phyloP scores from a whole-genome alignment of 2,329 filamentous ascomycete genomes.

The Exophiala bonariae region DNA sequence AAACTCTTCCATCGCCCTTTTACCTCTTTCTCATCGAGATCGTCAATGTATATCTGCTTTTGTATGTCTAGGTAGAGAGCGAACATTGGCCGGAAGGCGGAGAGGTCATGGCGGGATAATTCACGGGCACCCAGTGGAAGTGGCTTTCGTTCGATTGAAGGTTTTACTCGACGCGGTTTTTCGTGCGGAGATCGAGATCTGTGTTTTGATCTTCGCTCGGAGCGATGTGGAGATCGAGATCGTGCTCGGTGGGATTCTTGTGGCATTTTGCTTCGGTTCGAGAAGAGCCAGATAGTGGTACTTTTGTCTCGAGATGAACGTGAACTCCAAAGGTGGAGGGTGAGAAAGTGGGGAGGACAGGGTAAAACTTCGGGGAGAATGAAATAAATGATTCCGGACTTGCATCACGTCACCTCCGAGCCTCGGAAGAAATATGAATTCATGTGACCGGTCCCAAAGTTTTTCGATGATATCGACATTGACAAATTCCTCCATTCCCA shows the following conservation, averaged over 20 bases:
- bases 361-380: too few relatives aligned
- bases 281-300: not conserved
- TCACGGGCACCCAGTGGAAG: slow-evolving; percentile 68
- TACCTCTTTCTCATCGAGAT: slow-evolving; percentile 71
- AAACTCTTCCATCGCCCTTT: slow-evolving; percentile 94
- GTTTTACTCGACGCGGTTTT: not conserved
- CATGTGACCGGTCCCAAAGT: not conserved
- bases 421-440: not conserved
- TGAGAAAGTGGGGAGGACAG: not conserved
- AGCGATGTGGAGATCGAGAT: slow-evolving; percentile 21
- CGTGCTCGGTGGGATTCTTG: slow-evolving; percentile 8
- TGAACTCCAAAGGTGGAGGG: not conserved
- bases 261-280: not conserved
- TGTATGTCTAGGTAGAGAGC: slow-evolving; percentile 85
- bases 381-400: too few relatives aligned
- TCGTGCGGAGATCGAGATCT: slow-evolving; percentile 12
- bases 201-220: slow-evolving; percentile 11
- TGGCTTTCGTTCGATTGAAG: not conserved
- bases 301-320: not conserved
- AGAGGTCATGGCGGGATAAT: slow-evolving; percentile 69
- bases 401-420: too few relatives aligned
- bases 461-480: not conserved
- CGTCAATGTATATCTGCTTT: slow-evolving; percentile 69
- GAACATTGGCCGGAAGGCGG: slow-evolving; percentile 68
- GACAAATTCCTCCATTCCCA: not conserved